These are phyloP conservation scores for Isoetes taiwanensis DNA, from an alignment of 75 land plant genomes.

Conservation along the genomic window DNA sequence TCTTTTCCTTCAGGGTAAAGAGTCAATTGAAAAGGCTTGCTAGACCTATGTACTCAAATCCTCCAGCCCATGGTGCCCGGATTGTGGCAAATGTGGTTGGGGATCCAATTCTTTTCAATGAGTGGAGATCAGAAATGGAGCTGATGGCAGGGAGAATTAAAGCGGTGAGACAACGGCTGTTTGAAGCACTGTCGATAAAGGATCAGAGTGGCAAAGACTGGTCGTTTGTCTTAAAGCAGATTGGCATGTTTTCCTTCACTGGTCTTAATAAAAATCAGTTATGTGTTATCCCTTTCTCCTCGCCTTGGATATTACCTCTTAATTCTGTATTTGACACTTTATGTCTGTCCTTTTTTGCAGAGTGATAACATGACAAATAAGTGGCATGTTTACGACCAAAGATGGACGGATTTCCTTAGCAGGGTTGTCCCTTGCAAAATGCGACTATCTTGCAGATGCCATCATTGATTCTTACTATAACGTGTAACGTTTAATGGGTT, in stretches of 20 bases:
- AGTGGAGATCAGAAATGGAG: conserved; percentile 97
- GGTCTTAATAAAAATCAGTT: conserved; percentile 90
- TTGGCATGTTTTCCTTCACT: conserved; percentile 98
- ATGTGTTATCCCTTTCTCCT: too few relatives aligned
- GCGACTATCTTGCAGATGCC: conserved; percentile 91
- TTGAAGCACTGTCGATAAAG: conserved; percentile 59
- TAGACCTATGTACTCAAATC: conserved; percentile 98
- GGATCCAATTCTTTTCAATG: conserved; percentile 57
- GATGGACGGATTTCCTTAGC: conserved; percentile 98
- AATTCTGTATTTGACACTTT: background rate
- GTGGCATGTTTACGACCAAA: conserved; percentile 99
- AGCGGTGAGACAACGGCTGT: conserved; percentile 79
- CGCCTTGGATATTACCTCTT: background rate
- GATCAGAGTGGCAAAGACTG: conserved; percentile 89
- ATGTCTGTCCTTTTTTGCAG: conserved; percentile 28
- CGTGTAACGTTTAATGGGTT: too few relatives aligned
- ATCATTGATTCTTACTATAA: conserved; percentile 89
- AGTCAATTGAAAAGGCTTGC: conserved; percentile 93
- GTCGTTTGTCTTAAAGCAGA: conserved; percentile 91
- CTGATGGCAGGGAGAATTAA: conserved; percentile 95
- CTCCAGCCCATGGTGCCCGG: conserved; percentile 93
- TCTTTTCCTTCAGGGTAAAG: conserved; percentile 97
- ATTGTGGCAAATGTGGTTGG: conserved; percentile 96
- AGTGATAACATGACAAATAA: conserved; percentile 93
- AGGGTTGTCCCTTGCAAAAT: conserved; percentile 76